Evolutionary conservation across 2,329 filamentous ascomycete genomes (phyloP).

Genomic region (Fusarium transvaalense): DNA sequence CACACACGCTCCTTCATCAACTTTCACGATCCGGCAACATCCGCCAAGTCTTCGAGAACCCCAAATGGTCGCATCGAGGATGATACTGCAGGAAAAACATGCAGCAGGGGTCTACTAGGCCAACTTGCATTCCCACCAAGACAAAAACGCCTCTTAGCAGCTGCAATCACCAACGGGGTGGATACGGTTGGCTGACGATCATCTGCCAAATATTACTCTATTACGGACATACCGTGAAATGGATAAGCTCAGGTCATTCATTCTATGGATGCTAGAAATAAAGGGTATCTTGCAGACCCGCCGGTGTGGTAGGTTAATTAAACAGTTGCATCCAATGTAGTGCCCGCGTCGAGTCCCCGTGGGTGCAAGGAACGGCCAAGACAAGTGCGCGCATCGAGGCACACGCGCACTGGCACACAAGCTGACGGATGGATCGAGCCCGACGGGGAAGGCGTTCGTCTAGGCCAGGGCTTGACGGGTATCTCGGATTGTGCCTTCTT

Average conservation of each 20-base stretch:
- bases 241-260: neutral
- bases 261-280: neutral
- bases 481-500: conserved; percentile 20
- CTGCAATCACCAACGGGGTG: conserved; percentile 23
- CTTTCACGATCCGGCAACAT: neutral
- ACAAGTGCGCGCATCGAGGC: neutral
- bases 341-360: conserved; percentile 20
- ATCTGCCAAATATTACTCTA: neutral
- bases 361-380: conserved; percentile 36
- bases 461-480: conserved; percentile 19
- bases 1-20: neutral
- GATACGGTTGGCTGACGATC: conserved; percentile 24
- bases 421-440: conserved; percentile 17
- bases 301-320: neutral
- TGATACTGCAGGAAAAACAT: neutral
- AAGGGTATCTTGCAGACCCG: conserved; percentile 6
- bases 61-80: neutral
- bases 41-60: conserved; percentile 1
- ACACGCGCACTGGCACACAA: neutral
- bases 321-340: conserved; percentile 28
- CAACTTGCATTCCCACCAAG: neutral
- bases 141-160: neutral
- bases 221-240: conserved; percentile 18
- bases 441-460: conserved; percentile 11
- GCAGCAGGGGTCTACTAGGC: conserved; percentile 11